phyloP scores from a whole-genome alignment of 2,329 filamentous ascomycete species.

The Botrytis deweyae region DNA sequence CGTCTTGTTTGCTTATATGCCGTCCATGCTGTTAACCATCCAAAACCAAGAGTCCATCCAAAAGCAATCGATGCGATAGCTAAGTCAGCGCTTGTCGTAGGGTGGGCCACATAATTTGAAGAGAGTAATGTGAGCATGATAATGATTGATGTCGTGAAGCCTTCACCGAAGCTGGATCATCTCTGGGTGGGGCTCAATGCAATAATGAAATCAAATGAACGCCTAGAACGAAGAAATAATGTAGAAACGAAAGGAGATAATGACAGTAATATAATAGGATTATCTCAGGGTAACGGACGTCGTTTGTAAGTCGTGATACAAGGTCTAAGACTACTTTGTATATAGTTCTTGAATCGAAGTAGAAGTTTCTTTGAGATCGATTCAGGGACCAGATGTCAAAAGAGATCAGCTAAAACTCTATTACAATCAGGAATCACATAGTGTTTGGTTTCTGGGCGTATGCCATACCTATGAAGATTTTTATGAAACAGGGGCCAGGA shows the following conservation, averaged over 20 bases:
- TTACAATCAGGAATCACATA: neutral
- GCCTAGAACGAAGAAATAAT: neutral
- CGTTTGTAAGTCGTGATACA: neutral
- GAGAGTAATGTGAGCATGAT: conserved; percentile 7
- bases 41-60: conserved; percentile 43
- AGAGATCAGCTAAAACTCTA: neutral
- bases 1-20: conserved; percentile 41
- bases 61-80: conserved; percentile 42
- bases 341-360: neutral
- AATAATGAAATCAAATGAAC: neutral
- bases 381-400: neutral
- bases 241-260: neutral
- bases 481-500: conserved; percentile 4
- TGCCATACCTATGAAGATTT: neutral
- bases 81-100: conserved; percentile 35
- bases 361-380: neutral
- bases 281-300: neutral
- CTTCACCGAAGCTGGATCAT: neutral
- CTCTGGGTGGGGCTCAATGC: neutral
- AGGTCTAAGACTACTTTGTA: neutral
- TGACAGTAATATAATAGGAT: neutral
- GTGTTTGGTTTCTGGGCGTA: neutral
- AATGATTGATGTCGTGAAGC: neutral
- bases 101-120: conserved; percentile 20
- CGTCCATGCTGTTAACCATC: conserved; percentile 40